Evolutionary conservation across 2,329 filamentous ascomycete genomes (phyloP), one percentile per base, ranked within the genome.

Genomic region (Talaromyces sp.): DNA sequence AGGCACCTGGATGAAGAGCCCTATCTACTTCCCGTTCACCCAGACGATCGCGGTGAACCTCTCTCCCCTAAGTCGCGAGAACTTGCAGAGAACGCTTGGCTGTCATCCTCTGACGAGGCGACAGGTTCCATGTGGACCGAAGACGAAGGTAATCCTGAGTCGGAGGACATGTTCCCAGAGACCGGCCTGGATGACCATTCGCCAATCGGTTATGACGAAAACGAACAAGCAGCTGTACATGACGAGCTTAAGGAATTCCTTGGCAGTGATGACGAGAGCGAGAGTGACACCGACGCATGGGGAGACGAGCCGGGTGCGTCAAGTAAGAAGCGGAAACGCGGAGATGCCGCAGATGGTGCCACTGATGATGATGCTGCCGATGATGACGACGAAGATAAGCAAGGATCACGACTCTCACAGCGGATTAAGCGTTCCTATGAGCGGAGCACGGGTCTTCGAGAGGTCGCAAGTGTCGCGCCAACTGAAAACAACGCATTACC

Each of bases 241-340:
- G 86, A 88, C 53, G 91, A 95, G 65, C 75, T 95, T 9, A 84
- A 83, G 13, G 89, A 90, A 41, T 92, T 94, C 61, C 75, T 94
- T 60, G 66, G 72, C 39, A 74, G 71, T 40, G 75, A 79, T 43
- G 73, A 77, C 43, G 77, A 79, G 17, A 77, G 79, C 51, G 75
- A 79, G 37, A 78, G 77, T 27, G 80, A 80, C 51, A 77, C 75
- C 50, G 80, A 84, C 52, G 72, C 58, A 14, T 41, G 51, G 39
- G 49, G 58, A n/a, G 61, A 70, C 24, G 54, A 67, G 7, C 24
- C 50, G 13, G 48, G 56, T 6, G 49, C 59, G 7, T 43, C 59
- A 1, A 64, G 65, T 51, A 70, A 62, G 58, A 75, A 75, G 51
- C 70, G 74, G 5, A 76, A 76, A 60, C 69, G 73, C 10, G 70